These are phyloP conservation scores for Heracleum sosnowskyi DNA, from an alignment of 129 eudicot species.

Conservation along the genomic window DNA sequence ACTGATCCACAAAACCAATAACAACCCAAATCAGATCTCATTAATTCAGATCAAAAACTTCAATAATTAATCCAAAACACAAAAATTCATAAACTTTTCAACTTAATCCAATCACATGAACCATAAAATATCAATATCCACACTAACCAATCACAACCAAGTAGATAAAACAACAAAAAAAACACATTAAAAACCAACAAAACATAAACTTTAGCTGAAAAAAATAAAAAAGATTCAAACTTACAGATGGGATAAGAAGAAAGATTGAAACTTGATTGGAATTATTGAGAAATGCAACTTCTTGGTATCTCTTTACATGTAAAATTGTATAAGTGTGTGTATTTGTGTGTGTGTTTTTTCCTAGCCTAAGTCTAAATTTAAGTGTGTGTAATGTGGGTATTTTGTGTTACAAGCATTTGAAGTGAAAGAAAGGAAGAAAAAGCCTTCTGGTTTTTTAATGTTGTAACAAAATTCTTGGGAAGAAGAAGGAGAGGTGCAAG, in stretches of 20 bases:
- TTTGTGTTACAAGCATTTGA: slow-evolving; percentile 34
- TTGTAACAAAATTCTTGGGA: slow-evolving; percentile 15
- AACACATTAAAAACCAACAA: neutral
- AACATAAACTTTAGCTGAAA: neutral
- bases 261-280: slow-evolving; percentile 28
- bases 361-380: slow-evolving; percentile 11
- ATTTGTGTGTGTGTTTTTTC: slow-evolving; percentile 13
- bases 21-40: slow-evolving; percentile 39
- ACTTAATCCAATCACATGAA: slow-evolving; percentile 18
- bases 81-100: neutral
- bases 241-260: slow-evolving; percentile 50
- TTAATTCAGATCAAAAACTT: slow-evolving; percentile 34
- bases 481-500: slow-evolving; percentile 1
- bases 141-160: slow-evolving; percentile 15
- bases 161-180: neutral
- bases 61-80: slow-evolving; percentile 14
- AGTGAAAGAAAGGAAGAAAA: neutral
- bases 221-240: slow-evolving; percentile 17
- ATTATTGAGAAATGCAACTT: slow-evolving; percentile 12
- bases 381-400: slow-evolving; percentile 23
- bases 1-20: slow-evolving; percentile 8
- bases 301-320: slow-evolving; percentile 19
- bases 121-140: slow-evolving; percentile 21
- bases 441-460: slow-evolving; percentile 28
- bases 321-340: slow-evolving; percentile 29